Conservation (phyloP, 768 basidiomycete genomes). For the Trametes coccinea region DNA sequence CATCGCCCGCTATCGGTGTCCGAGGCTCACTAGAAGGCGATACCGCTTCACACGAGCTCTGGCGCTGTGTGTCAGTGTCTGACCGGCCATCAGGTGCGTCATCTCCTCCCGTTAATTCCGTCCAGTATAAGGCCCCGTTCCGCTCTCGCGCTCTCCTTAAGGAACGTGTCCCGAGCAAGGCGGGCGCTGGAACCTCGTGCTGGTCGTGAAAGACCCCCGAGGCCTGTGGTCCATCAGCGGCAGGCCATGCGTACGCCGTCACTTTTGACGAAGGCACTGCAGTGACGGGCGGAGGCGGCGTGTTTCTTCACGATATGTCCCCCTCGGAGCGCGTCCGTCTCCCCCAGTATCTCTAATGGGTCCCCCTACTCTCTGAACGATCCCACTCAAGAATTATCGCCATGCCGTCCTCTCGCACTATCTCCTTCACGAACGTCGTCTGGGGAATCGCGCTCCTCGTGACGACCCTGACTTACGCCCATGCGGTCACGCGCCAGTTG, state of each 20-base stretch:
- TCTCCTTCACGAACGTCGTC: constrained; percentile 18
- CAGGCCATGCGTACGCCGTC: constrained; percentile 7
- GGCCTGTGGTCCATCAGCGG: constrained; percentile 12
- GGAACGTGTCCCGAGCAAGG: constrained; percentile 4
- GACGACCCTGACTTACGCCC: constrained; percentile 18
- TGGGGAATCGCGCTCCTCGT: constrained; percentile 21
- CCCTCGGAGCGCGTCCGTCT: not conserved
- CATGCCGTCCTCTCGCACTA: constrained; percentile 12
- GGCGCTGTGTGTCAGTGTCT: not conserved
- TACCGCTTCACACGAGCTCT: not conserved
- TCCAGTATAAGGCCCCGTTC: not conserved
- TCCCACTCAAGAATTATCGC: constrained; percentile 3
- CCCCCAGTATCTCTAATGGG: constrained; percentile 18
- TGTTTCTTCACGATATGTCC: constrained; percentile 10
- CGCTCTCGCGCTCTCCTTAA: not conserved
- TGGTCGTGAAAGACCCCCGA: constrained; percentile 5
- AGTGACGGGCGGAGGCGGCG: constrained; percentile 10
- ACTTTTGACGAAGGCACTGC: constrained; percentile 16
- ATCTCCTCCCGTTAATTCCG: not conserved
- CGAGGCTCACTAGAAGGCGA: not conserved
- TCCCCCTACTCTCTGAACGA: constrained; percentile 6
- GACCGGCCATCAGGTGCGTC: not conserved
- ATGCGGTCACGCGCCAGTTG: constrained; percentile 14
- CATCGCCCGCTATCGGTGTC: no score
- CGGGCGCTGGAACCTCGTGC: constrained; percentile 6